Evolutionary conservation across 495 filamentous ascomycete species (phyloP).

Genomic region (Penicillium samsonianum): DNA sequence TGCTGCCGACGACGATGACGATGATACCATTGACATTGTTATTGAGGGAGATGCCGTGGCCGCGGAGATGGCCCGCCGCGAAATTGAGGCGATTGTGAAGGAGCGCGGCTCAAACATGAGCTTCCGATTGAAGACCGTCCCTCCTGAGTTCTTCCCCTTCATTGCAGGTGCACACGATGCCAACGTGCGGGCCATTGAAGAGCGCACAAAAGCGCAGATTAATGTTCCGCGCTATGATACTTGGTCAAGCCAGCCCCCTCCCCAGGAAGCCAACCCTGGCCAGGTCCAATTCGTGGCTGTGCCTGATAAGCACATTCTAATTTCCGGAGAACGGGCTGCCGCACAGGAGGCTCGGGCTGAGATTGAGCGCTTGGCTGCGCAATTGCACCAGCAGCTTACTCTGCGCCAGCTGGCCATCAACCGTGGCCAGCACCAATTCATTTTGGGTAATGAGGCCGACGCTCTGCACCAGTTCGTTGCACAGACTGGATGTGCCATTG

Average conservation of each 20-base stretch:
- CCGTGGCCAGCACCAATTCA: conserved; percentile 83
- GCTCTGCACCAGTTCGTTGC: conserved; percentile 82
- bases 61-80: conserved; percentile 74
- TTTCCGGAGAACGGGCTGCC: conserved; percentile 82
- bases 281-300: conserved; percentile 69
- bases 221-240: conserved; percentile 78
- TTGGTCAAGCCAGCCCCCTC: conserved; percentile 69
- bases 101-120: conserved; percentile 82
- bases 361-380: conserved; percentile 73
- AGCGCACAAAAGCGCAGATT: conserved; percentile 68
- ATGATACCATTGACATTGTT: conserved; percentile 75
- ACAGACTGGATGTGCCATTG: conserved; percentile 86
- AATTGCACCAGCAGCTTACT: conserved; percentile 69
- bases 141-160: conserved; percentile 93
- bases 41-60: conserved; percentile 90
- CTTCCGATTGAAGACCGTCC: conserved; percentile 74
- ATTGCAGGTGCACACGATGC: conserved; percentile 80
- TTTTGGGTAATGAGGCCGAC: conserved; percentile 77
- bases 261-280: conserved; percentile 61
- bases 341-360: conserved; percentile 76
- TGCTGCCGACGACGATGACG: conserved; percentile 65
- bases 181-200: conserved; percentile 66
- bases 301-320: conserved; percentile 68
- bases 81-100: conserved; percentile 79
- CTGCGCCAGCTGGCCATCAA: conserved; percentile 73